Evolutionary conservation across 2,329 filamentous ascomycete genomes (phyloP), one percentile per base, ranked within the genome.

Genomic region (Beauveria rudraprayagi): DNA sequence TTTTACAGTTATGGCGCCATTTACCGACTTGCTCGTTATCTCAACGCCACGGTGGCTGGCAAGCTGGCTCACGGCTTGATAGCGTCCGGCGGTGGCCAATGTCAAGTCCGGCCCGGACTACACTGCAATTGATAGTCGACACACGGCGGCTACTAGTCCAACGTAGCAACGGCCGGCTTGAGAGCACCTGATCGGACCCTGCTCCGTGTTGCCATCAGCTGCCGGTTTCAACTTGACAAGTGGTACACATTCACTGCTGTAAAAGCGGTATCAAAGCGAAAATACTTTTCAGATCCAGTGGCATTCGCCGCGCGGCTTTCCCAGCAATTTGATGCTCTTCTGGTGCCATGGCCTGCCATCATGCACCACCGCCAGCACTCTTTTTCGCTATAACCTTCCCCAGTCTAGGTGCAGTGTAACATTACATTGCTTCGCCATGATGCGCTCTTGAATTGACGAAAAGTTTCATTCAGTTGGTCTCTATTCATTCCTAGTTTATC

Each of bases 151-250:
- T 22, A 16, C 48, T 19, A 40, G 51, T 14, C 51, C 7, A 6
- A 57, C 22, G 24, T 7, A 34, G 1, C 54, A 56, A 16, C 28
- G 44, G 4, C 26, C 30, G 55, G 22, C 30, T 46, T 41, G 19
- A 41, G 41, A 57, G 44, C 55, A 57, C 55, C 44, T 57, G 55
- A 57, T 57, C 55, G 55, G 55, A 14, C 56, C 56, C n/a, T 52
- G 47, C 41, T 52, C 56, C 56, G 56, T 53, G 56, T 52, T 59
- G 30, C 17, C 11, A 6, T 11, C 34, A 28, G n/a, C 11, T 51
- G 47, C 48, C 30, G 24, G 47, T 5, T 37, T 37, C 11, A 37
- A 37, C 11, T 14, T 5, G 11, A 14, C 11, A 14, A 34, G 11
- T 37, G 11, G 10, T 11, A 34, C 34, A 37, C 30, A 37, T 37